Conservation (phyloP, 2,329 filamentous ascomycete species). For the Cadophora sp. region DNA sequence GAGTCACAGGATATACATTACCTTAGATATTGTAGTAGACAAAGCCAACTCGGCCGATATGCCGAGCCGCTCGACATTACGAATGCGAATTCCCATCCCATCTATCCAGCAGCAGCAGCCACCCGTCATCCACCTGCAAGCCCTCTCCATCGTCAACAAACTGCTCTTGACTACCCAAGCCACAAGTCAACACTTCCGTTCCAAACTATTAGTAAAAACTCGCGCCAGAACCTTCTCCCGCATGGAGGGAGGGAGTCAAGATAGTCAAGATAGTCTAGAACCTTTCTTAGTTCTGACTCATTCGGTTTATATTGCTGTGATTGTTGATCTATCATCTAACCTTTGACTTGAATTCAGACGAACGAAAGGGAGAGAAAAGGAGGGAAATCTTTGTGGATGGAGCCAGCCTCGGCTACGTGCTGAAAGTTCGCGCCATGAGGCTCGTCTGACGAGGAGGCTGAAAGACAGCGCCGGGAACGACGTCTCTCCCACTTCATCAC, state of each 20-base stretch:
- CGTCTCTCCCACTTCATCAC: too few species aligned
- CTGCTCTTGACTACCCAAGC: not conserved
- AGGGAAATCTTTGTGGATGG: not conserved
- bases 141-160: not conserved
- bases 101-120: not conserved
- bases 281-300: not conserved
- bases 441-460: slow-evolving; percentile 12
- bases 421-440: not conserved
- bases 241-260: not conserved
- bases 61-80: not conserved
- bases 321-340: not conserved
- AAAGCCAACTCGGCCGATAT: not conserved
- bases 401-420: not conserved
- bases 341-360: not conserved
- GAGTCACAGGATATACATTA: not conserved
- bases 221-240: not conserved
- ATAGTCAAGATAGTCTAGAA: not conserved
- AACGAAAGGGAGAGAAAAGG: not conserved
- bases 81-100: not conserved
- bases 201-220: not conserved
- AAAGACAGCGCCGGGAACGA: too few species aligned
- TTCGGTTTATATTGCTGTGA: not conserved
- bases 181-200: not conserved
- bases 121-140: not conserved
- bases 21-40: too few species aligned